These are phyloP conservation scores for Hortiboletus flavorubellus DNA, from an alignment of 768 basidiomycete species.

Conservation along the genomic window DNA sequence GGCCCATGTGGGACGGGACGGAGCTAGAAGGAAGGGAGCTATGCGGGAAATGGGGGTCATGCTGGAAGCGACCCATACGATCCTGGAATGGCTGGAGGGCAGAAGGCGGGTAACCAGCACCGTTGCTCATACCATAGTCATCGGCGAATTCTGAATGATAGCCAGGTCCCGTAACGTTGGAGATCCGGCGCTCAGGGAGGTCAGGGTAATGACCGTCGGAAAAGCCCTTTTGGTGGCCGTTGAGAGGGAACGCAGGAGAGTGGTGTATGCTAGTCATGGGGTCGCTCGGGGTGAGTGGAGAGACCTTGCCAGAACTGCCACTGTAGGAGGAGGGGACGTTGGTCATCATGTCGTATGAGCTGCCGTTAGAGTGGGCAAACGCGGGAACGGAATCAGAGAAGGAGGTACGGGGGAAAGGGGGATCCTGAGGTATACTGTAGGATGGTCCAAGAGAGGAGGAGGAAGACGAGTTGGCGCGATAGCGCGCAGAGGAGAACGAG, in stretches of 20 bases:
- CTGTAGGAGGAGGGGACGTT: conserved; percentile 59
- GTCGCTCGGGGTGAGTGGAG: conserved; percentile 71
- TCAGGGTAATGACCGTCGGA: conserved; percentile 55
- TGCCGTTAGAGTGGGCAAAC: conserved; percentile 49
- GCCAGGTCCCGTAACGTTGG: conserved; percentile 40
- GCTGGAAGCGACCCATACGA: conserved; percentile 51
- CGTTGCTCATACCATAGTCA: conserved; percentile 52
- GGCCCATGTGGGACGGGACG: conserved; percentile 50
- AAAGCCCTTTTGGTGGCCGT: conserved; percentile 51
- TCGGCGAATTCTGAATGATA: conserved; percentile 63
- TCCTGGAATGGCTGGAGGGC: conserved; percentile 59
- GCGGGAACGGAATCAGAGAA: conserved; percentile 60
- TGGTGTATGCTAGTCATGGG: conserved; percentile 56
- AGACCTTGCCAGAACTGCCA: conserved; percentile 65
- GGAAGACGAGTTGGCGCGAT: conserved; percentile 70
- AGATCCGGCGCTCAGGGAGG: conserved; percentile 55
- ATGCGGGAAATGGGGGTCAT: conserved; percentile 53
- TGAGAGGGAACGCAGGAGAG: conserved; percentile 47
- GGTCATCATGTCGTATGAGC: conserved; percentile 64
- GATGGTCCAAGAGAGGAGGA: conserved; percentile 62
- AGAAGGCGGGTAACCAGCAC: conserved; percentile 46
- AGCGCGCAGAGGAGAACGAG: conserved; percentile 56
- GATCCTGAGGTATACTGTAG: conserved; percentile 53
- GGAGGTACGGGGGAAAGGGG: conserved; percentile 54
- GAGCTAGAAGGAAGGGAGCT: conserved; percentile 36